Percentiles rank a stretch among this genome's conserved stretches.
These are phyloP conservation scores for Talaromyces sp. DNA, from an alignment of 2,329 filamentous ascomycete species.

Conservation along the genomic window DNA sequence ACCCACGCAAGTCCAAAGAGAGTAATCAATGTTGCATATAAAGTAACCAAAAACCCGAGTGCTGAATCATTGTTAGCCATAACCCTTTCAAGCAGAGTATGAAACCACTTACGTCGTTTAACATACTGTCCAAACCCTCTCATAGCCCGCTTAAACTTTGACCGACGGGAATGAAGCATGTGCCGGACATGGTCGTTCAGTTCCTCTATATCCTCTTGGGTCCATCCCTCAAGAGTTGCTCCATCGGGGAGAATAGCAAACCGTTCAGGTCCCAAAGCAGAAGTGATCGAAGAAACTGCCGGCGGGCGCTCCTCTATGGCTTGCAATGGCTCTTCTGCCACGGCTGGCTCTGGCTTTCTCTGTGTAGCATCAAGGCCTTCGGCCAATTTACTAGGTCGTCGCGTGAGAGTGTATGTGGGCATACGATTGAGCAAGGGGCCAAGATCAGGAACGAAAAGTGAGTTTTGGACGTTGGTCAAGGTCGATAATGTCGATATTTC, in stretches of 20 bases:
- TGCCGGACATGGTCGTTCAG: slow-evolving; percentile 85
- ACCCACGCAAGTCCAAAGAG: slow-evolving; percentile 86
- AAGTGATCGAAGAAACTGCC: slow-evolving; percentile 63
- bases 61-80: slow-evolving; percentile 43
- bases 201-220: slow-evolving; percentile 67
- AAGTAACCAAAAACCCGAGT: slow-evolving; percentile 76
- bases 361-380: slow-evolving; percentile 19
- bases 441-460: slow-evolving; percentile 80
- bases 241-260: slow-evolving; percentile 80
- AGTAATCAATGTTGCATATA: slow-evolving; percentile 80
- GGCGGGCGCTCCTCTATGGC: slow-evolving; percentile 24
- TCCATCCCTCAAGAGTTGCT: slow-evolving; percentile 71
- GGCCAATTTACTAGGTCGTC: slow-evolving; percentile 42
- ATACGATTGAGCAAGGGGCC: slow-evolving; percentile 71
- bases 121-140: slow-evolving; percentile 80
- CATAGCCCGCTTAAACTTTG: slow-evolving; percentile 75
- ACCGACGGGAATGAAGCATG: slow-evolving; percentile 78
- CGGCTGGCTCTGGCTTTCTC: slow-evolving; percentile 13
- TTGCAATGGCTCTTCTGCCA: slow-evolving; percentile 25
- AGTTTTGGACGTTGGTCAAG: slow-evolving; percentile 86
- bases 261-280: slow-evolving; percentile 65
- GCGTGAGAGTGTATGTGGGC: slow-evolving; percentile 73
- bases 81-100: neutral
- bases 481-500: slow-evolving; percentile 81
- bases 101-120: slow-evolving; percentile 56